Base-by-base conservation (phyloP, 225 moss, liverwort and hornwort species). In the Pleurozium schreberi region DNA sequence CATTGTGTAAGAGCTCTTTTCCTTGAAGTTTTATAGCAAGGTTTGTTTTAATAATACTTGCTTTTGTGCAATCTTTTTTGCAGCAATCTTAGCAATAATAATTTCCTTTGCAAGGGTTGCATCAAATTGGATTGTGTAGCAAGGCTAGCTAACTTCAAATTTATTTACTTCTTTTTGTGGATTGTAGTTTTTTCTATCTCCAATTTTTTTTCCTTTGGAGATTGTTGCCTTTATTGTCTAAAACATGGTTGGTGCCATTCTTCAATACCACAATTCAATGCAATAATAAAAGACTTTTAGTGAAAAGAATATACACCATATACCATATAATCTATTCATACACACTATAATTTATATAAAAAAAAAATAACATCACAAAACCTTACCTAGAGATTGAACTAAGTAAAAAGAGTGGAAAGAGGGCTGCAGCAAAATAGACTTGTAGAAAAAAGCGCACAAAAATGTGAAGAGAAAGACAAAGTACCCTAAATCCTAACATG, bases 371-470 rank as follows among this genome's bases (percentile, higher is more conserved):
- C n/a, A n/a, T n/a, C n/a, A n/a, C n/a, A n/a, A n/a, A n/a, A n/a
- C n/a, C n/a, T n/a, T n/a, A n/a, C n/a, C n/a, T n/a, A n/a, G n/a
- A 73, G 6, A 43, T 0, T 1, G 0, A 0, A 1, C 1, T 42
- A 0, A 68, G 7, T 1, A 1, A 0, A 22, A 2, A 2, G 8
- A 42, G 4, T 2, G 1, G 0, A 14, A 40, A 0, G 26, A 42
- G 1, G 1, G 5, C 1, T 42, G 0, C 3, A 15, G 15, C 14
- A 12, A 2, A 26, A 2, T 40, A 69, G 5, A 68, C 6, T 1
- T 38, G 0, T 21, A 69, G 5, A n/a, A 0, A 0, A 0, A n/a
- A 21, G 22, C 0, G 2, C 0, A 0, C 2, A 2, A 12, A 7
- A 40, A 40, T 40, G 14, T 40, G 3, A 23, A 1, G 15, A 26